Conservation (phyloP, 441 rosid species). For the Sinapis alba region DNA sequence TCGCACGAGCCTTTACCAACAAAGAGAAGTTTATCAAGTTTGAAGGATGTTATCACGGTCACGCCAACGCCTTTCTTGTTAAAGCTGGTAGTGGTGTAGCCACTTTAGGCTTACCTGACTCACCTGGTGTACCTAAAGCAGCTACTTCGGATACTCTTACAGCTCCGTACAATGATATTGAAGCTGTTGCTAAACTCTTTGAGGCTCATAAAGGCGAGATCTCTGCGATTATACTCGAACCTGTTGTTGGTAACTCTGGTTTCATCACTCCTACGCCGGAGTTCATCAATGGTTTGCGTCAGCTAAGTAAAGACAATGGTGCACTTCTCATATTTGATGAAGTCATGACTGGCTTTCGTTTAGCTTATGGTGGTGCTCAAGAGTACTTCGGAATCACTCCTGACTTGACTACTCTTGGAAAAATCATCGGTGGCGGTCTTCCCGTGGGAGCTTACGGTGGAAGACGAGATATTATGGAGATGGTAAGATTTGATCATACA, state of each 20-base stretch:
- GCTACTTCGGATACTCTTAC: conserved; percentile 81
- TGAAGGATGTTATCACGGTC: conserved; percentile 97
- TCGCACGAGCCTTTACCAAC: conserved; percentile 84
- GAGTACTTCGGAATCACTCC: conserved; percentile 84
- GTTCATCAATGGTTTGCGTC: conserved; percentile 65
- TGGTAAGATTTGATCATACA: conserved; percentile 45
- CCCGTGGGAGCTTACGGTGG: conserved; percentile 99
- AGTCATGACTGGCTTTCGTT: conserved; percentile 94
- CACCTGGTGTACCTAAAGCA: conserved; percentile 86
- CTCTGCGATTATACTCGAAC: conserved; percentile 83
- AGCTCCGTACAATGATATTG: conserved; percentile 69
- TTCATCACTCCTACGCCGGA: conserved; percentile 70
- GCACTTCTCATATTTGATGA: conserved; percentile 85
- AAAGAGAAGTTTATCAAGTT: conserved; percentile 77
- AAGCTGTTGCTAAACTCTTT: conserved; percentile 67
- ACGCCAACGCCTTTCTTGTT: conserved; percentile 90
- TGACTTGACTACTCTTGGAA: conserved; percentile 82
- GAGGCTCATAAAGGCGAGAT: conserved; percentile 69
- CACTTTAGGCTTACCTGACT: conserved; percentile 84
- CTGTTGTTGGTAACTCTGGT: conserved; percentile 91
- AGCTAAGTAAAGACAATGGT: conserved; percentile 59
- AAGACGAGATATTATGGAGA: conserved; percentile 86
- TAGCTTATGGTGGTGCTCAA: conserved; percentile 90
- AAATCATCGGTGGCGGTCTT: conserved; percentile 94
- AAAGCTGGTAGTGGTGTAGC: conserved; percentile 98